These are phyloP conservation scores for Aspergillus cejpii DNA, from an alignment of 2,329 filamentous ascomycete genomes.

Conservation along the genomic window DNA sequence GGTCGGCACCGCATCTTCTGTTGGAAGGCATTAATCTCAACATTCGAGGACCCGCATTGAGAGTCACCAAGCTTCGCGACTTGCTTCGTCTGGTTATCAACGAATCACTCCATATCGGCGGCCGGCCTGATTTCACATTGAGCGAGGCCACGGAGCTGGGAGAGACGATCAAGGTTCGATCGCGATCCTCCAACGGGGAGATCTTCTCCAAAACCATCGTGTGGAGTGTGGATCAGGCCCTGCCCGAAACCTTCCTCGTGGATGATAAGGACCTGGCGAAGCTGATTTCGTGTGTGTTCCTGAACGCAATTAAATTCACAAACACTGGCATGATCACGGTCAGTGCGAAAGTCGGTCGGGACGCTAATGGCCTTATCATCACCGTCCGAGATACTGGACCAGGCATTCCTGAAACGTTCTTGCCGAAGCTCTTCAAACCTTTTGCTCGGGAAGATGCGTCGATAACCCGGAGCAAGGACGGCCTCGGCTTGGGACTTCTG, in stretches of 20 bases:
- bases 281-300: conserved; percentile 56
- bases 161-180: conserved; percentile 43
- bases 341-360: conserved; percentile 47
- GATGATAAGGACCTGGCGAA: conserved; percentile 60
- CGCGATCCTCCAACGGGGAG: conserved; percentile 41
- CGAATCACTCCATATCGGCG: conserved; percentile 44
- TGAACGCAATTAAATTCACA: conserved; percentile 67
- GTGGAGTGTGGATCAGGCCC: conserved; percentile 43
- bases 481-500: conserved; percentile 60
- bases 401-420: conserved; percentile 60
- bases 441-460: conserved; percentile 64
- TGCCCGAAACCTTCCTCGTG: conserved; percentile 45
- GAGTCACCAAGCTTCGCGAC: conserved; percentile 42
- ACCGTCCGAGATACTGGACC: conserved; percentile 60
- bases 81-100: conserved; percentile 44
- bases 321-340: conserved; percentile 57
- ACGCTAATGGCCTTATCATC: conserved; percentile 52
- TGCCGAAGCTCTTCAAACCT: conserved; percentile 61
- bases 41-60: conserved; percentile 30
- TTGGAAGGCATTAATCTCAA: conserved; percentile 35
- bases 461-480: conserved; percentile 60
- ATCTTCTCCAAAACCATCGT: conserved; percentile 41
- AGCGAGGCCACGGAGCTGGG: conserved; percentile 40
- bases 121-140: conserved; percentile 44
- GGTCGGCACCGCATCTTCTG: conserved; percentile 32